Evolutionary conservation across 2,329 filamentous ascomycete species (phyloP), one percentile per base, ranked within the genome.

Genomic region (Hirsutella thompsonii): DNA sequence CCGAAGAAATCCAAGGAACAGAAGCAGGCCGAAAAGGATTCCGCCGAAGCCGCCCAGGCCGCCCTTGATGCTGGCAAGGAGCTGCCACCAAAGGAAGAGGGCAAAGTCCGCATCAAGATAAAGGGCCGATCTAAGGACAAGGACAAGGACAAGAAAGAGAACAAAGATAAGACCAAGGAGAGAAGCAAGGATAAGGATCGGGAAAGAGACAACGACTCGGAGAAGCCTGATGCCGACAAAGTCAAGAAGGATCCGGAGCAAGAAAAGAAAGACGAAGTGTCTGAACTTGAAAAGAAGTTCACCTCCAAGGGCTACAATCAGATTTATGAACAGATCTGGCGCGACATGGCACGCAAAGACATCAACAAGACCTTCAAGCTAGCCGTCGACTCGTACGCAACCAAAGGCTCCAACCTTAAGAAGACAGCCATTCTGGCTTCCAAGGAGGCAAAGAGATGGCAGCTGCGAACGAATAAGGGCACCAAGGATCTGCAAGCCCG

Each of bases 381-480:
- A 57, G 93, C 93, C 42, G 78, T 81, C 42, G 82, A 87, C 50
- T 95, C 90, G 0, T 79, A 90, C 44, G 76, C 80, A 8, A 93
- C 83, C 30, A 93, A 93, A 57, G 77, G 84, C 40, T 93, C 90
- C n/a, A 98, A 98, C 53, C 74, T 94, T 37, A 92, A 94, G 59
- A 98, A 98, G 72, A 98, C 92, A 0, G 92, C 89, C 13, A 90
- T 96, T 52, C 70, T 98, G 33, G 92, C 92, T 8, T 93, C 90
- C 46, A 98, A 98, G 59, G 92, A 98, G 64, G 90, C 92, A 41
- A 88, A 93, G 56, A 76, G 93, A 55, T 98, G 92, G 92, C 93
- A 98, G 61, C 76, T 93, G 45, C 83, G 88, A 34, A 98, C 92
- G 41, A 98, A 98, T 69, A 96, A 98, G 72, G 93, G 89, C 56